A percentile compares a stretch with the other conserved stretches of the same genome.
Evolutionary conservation across 73 alveolate species (phyloP).

Genomic region (Symbiodinium pilosum): DNA sequence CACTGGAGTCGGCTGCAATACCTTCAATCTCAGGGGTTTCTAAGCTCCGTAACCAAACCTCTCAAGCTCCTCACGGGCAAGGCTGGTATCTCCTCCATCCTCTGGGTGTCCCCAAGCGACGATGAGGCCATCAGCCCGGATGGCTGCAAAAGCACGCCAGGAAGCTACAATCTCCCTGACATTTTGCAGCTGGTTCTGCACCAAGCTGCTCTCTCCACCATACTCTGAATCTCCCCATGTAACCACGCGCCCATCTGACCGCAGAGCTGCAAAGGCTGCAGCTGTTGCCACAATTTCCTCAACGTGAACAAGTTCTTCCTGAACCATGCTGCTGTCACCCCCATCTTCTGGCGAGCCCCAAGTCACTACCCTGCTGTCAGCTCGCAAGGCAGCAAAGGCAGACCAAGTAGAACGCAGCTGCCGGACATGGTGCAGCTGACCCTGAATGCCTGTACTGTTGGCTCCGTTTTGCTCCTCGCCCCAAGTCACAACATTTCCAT

Average conservation of each 20-base stretch:
- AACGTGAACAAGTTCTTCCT: neutral
- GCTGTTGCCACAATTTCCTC: neutral
- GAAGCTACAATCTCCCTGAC: neutral
- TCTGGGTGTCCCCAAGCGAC: neutral
- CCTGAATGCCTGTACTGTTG: neutral
- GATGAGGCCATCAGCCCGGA: slow-evolving; percentile 11
- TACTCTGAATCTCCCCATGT: neutral
- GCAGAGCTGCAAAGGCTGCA: neutral
- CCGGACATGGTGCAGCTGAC: neutral
- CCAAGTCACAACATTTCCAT: neutral
- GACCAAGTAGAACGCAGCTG: neutral
- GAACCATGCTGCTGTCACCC: neutral
- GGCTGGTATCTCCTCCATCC: slow-evolving; percentile 9
- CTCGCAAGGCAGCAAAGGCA: neutral
- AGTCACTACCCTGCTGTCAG: neutral
- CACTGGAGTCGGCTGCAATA: too few species aligned
- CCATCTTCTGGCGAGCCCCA: neutral
- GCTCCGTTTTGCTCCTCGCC: neutral
- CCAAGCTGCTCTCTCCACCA: slow-evolving; percentile 6
- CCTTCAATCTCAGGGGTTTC: too few species aligned
- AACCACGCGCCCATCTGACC: neutral
- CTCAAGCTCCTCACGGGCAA: neutral
- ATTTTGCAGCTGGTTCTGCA: neutral
- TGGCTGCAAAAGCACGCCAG: neutral
- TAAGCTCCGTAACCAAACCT: neutral